Percentiles rank a stretch among this genome's conserved stretches.
These are phyloP conservation scores for Parasitella parasitica DNA, from an alignment of 371 early-diverging fungal genomes.

Conservation along the genomic window DNA sequence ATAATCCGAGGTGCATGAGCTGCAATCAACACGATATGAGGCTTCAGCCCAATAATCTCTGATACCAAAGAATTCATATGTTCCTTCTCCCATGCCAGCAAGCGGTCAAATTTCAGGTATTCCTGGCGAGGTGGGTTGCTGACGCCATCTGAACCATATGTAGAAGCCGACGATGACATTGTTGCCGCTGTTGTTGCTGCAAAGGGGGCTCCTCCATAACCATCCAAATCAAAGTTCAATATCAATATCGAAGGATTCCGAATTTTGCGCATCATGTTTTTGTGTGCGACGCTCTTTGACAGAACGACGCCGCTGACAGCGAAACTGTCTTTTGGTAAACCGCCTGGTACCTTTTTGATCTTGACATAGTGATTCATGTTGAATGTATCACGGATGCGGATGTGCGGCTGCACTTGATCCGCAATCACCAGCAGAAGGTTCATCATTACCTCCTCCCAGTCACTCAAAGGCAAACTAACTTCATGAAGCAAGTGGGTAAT, in stretches of 20 bases:
- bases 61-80: constrained; percentile 74
- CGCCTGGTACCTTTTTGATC: constrained; percentile 91
- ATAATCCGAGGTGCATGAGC: constrained; percentile 78
- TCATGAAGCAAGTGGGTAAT: constrained; percentile 13
- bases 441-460: constrained; percentile 64
- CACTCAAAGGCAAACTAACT: constrained; percentile 17
- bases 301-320: constrained; percentile 84
- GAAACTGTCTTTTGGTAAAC: constrained; percentile 70
- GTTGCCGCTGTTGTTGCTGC: not conserved
- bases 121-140: constrained; percentile 8
- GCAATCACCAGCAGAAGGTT: constrained; percentile 65
- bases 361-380: constrained; percentile 90
- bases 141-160: not conserved
- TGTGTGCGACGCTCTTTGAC: constrained; percentile 87
- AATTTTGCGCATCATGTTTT: constrained; percentile 74
- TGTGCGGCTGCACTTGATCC: constrained; percentile 66
- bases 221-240: constrained; percentile 84
- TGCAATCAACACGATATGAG: constrained; percentile 79
- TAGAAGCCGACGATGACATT: not conserved
- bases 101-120: constrained; percentile 60
- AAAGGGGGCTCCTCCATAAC: constrained; percentile 39
- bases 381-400: constrained; percentile 74
- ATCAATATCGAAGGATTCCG: constrained; percentile 78
- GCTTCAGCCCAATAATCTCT: constrained; percentile 72
- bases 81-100: constrained; percentile 79